Evolutionary conservation across 2,329 filamentous ascomycete genomes (phyloP).

Genomic region (Fusarium vanettenii): DNA sequence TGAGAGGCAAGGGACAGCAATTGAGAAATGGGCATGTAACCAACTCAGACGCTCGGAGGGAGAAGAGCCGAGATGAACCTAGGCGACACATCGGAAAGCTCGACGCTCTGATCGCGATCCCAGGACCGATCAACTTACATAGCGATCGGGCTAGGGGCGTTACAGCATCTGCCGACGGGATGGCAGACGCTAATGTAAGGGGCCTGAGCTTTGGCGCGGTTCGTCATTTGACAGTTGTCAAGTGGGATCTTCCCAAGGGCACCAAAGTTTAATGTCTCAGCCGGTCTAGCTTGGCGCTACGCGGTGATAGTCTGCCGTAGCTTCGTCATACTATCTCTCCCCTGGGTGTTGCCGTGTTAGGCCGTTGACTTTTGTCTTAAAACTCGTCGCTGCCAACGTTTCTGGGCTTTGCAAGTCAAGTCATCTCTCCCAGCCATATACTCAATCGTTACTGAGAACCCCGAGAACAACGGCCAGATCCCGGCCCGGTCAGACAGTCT

Average conservation of each 20-base stretch:
- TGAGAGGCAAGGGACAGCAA: neutral
- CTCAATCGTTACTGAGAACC: neutral
- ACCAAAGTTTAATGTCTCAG: neutral
- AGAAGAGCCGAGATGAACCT: neutral
- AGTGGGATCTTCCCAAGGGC: neutral
- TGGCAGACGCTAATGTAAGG: neutral
- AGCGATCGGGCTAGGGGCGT: neutral
- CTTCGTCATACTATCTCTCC: neutral
- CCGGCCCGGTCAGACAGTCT: conserved; percentile 2
- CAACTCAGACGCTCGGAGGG: neutral
- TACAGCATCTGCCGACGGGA: neutral
- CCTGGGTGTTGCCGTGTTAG: neutral
- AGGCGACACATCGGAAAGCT: neutral
- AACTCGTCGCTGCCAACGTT: neutral
- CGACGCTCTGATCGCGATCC: neutral
- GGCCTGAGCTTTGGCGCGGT: neutral
- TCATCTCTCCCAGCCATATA: neutral
- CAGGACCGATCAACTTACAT: neutral
- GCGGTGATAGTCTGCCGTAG: neutral
- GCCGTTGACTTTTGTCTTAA: neutral
- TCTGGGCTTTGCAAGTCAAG: neutral
- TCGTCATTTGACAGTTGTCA: neutral
- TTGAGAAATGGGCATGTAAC: neutral
- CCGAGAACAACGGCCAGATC: neutral
- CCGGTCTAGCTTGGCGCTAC: neutral